Evolutionary conservation across 345 rosid species (phyloP).

Genomic region (Murraya koenigii): DNA sequence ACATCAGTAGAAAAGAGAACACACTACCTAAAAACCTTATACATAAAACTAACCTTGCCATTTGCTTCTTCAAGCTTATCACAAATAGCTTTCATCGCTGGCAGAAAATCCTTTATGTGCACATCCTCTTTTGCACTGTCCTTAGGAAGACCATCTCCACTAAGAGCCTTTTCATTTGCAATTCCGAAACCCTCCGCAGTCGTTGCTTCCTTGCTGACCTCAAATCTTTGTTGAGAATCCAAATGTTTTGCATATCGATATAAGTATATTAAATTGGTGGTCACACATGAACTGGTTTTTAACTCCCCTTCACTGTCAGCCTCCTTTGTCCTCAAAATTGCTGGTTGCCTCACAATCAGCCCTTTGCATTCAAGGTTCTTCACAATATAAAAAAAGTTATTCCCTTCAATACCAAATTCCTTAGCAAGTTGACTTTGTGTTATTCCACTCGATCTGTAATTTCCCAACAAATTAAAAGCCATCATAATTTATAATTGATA

Average conservation of each 20-base stretch:
- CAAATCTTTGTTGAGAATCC: constrained; percentile 69
- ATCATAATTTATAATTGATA: not conserved
- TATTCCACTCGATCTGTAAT: constrained; percentile 65
- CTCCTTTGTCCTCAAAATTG: constrained; percentile 70
- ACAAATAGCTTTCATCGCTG: constrained; percentile 81
- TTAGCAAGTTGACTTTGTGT: constrained; percentile 75
- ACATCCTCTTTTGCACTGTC: constrained; percentile 53
- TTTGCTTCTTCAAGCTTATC: constrained; percentile 76
- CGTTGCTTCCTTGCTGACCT: constrained; percentile 58
- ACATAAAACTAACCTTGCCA: constrained; percentile 57
- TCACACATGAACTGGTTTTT: constrained; percentile 49
- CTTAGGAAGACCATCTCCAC: constrained; percentile 34
- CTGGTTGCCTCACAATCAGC: constrained; percentile 69
- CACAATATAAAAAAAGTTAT: constrained; percentile 61
- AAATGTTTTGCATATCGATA: constrained; percentile 75
- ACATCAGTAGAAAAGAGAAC: constrained; percentile 21
- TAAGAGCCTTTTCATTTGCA: constrained; percentile 30
- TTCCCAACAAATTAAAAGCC: constrained; percentile 1
- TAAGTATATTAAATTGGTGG: constrained; percentile 67
- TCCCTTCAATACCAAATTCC: constrained; percentile 74
- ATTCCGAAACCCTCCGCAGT: constrained; percentile 25
- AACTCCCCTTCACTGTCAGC: constrained; percentile 59
- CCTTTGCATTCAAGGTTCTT: constrained; percentile 75
- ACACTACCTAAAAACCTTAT: constrained; percentile 8
- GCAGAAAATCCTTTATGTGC: constrained; percentile 68